phyloP scores from a whole-genome alignment of 257 asterid species.

The Gardenia jasminoides region DNA sequence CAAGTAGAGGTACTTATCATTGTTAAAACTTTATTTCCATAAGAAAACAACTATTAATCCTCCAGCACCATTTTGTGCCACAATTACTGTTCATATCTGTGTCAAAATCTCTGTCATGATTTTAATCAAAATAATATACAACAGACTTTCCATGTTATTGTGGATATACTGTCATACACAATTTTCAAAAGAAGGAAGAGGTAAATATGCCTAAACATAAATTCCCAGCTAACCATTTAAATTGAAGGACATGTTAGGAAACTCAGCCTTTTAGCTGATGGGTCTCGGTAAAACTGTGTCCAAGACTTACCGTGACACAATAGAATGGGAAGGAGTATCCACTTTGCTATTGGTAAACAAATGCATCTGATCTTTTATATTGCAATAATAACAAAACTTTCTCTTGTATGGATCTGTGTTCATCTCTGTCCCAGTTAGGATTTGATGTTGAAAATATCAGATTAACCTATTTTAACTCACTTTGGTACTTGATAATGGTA shows the following conservation, averaged over 20 bases:
- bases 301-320: neutral
- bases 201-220: neutral
- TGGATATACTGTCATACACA: neutral
- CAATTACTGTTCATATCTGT: neutral
- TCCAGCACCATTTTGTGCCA: neutral
- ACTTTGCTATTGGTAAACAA: neutral
- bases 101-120: neutral
- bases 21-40: neutral
- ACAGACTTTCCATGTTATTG: neutral
- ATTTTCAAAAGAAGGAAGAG: neutral
- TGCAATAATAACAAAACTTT: neutral
- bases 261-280: neutral
- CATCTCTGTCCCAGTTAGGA: neutral
- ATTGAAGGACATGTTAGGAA: neutral
- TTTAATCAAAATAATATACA: no score
- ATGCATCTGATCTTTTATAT: neutral
- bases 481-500: neutral
- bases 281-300: neutral
- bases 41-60: neutral
- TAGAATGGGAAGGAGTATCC: neutral
- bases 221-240: neutral
- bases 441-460: neutral
- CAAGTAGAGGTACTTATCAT: constrained; percentile 82
- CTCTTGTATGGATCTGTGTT: neutral
- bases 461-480: neutral